Percentiles rank a stretch among this genome's conserved stretches.
phyloP scores from a whole-genome alignment of 352 stramenopile genomes.

The Peronospora farinosa region DNA sequence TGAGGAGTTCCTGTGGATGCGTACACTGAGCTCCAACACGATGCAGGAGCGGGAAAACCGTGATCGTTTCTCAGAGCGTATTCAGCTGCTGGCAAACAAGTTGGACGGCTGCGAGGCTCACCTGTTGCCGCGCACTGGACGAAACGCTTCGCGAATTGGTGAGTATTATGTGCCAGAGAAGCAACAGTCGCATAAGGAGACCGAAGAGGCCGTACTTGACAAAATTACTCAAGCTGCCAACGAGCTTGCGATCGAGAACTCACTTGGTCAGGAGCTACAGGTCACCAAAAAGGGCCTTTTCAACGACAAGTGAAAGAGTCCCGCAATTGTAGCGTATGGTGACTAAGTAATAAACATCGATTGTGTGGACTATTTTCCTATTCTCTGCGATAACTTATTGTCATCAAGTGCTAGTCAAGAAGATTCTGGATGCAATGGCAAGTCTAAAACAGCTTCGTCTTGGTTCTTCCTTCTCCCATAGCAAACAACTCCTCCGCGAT shows the following conservation, averaged over 20 bases:
- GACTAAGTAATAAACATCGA: slow-evolving; percentile 26
- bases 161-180: slow-evolving; percentile 86
- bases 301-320: slow-evolving; percentile 63
- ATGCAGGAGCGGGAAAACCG: slow-evolving; percentile 88
- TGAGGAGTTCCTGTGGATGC: slow-evolving; percentile 91
- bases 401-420: slow-evolving; percentile 4
- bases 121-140: slow-evolving; percentile 43
- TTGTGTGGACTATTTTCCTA: slow-evolving; percentile 11
- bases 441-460: slow-evolving; percentile 42
- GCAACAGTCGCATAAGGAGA: slow-evolving; percentile 51
- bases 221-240: slow-evolving; percentile 84
- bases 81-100: slow-evolving; percentile 81
- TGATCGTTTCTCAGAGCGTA: slow-evolving; percentile 86
- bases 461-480: slow-evolving; percentile 59
- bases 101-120: slow-evolving; percentile 70
- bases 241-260: slow-evolving; percentile 82
- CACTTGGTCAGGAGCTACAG: slow-evolving; percentile 73
- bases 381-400: slow-evolving; percentile 25
- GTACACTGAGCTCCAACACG: slow-evolving; percentile 84
- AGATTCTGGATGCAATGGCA: neutral
- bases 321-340: slow-evolving; percentile 5
- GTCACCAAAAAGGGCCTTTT: slow-evolving; percentile 81
- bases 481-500: slow-evolving; percentile 82
- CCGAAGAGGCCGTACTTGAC: slow-evolving; percentile 74
- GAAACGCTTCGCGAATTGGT: slow-evolving; percentile 58